Evolutionary conservation across 768 basidiomycete genomes (phyloP).

Genomic region (Hericium coralloides): DNA sequence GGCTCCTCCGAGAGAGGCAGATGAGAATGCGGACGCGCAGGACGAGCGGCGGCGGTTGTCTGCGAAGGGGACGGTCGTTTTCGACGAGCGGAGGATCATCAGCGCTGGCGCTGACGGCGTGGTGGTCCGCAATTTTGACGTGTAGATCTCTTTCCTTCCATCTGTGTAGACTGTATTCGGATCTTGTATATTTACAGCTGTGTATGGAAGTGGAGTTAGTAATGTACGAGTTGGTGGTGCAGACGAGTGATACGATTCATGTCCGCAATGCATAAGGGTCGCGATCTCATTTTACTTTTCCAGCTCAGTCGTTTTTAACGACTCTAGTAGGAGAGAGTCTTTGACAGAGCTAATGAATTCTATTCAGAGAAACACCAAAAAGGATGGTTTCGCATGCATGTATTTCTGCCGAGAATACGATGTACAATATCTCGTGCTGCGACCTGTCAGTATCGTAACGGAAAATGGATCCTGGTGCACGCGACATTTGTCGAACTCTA

Average conservation of each 20-base stretch:
- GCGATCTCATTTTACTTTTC: background rate
- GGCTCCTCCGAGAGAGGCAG: slow-evolving; percentile 22
- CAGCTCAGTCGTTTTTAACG: no score
- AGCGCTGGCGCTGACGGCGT: slow-evolving; percentile 31
- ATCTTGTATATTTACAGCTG: background rate
- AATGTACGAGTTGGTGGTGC: no score
- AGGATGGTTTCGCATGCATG: no score
- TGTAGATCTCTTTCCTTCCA: slow-evolving; percentile 23
- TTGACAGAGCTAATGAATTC: no score
- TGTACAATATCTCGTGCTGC: no score
- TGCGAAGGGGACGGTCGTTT: slow-evolving; percentile 40
- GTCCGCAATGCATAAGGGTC: background rate
- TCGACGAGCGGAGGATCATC: slow-evolving; percentile 70
- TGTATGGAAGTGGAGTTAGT: background rate
- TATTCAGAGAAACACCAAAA: no score
- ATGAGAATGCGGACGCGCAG: slow-evolving; percentile 3
- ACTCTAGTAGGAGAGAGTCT: no score
- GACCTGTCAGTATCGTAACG: no score
- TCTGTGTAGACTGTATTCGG: background rate
- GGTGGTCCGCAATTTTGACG: slow-evolving; percentile 48
- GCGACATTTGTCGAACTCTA: no score
- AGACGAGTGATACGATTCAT: no score
- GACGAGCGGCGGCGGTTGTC: background rate
- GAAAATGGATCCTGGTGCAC: no score
- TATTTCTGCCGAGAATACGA: no score